phyloP scores from a whole-genome alignment of 2,329 filamentous ascomycete species.

The Fusarium zealandicum region DNA sequence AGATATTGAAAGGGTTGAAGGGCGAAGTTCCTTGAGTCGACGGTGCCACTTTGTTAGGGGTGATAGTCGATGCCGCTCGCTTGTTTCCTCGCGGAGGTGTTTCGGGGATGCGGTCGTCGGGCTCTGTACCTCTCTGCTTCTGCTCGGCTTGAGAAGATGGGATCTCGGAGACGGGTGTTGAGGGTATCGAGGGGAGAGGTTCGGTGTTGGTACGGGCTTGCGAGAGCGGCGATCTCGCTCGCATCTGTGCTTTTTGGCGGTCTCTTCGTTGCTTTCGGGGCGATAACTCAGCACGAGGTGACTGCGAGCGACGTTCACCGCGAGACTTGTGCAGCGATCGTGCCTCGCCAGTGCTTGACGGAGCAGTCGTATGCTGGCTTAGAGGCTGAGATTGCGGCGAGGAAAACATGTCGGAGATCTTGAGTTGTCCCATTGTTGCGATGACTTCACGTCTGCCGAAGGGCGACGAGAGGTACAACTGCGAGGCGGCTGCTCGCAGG shows the following conservation, averaged over 20 bases:
- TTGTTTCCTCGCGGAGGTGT: constrained; percentile 7
- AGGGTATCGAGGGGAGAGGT: neutral
- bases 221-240: neutral
- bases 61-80: too few species aligned
- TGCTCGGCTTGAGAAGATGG: constrained; percentile 6
- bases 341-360: neutral
- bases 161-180: neutral
- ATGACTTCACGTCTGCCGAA: neutral
- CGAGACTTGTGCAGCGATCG: neutral
- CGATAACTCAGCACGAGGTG: neutral
- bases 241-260: neutral
- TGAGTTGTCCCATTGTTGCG: constrained; percentile 22
- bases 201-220: neutral
- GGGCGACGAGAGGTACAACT: neutral
- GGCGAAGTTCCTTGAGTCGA: constrained; percentile 23
- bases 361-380: neutral
- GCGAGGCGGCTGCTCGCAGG: neutral
- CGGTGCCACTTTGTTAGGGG: neutral
- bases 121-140: neutral
- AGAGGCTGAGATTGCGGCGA: constrained; percentile 2
- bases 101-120: constrained; percentile 10
- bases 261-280: neutral
- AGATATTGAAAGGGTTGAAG: constrained; percentile 27
- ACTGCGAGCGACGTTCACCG: neutral
- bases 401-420: constrained; percentile 22